Conservation (phyloP, 2,329 filamentous ascomycete species). For the Penicillium freii region DNA sequence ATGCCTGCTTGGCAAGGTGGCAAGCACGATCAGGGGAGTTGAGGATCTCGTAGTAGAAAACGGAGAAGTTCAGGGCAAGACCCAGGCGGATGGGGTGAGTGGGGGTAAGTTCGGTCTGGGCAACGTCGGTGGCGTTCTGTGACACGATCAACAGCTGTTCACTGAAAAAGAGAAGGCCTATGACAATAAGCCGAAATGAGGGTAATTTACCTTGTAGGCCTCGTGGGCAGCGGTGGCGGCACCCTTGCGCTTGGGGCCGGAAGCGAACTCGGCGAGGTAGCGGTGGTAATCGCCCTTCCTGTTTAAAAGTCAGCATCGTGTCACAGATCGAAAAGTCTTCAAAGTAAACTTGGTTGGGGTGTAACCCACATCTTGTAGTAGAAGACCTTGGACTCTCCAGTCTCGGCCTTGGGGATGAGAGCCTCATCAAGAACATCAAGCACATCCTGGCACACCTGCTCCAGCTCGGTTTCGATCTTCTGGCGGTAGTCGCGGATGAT, state of each 20-base stretch:
- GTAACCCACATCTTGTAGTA: constrained; percentile 94
- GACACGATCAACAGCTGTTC: background rate
- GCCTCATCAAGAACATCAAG: constrained; percentile 90
- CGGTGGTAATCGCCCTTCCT: constrained; percentile 99
- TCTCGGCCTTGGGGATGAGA: constrained; percentile 92
- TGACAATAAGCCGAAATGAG: background rate
- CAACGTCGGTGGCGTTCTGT: constrained; percentile 90
- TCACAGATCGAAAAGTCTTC: constrained; percentile 50
- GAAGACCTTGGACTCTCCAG: constrained; percentile 98
- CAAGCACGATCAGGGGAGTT: constrained; percentile 97
- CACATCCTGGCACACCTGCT: constrained; percentile 97
- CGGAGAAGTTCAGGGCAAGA: constrained; percentile 97
- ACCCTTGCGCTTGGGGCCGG: constrained; percentile 91
- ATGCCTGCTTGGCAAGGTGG: constrained; percentile 98
- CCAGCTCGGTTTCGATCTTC: constrained; percentile 97
- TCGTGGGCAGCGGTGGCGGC: constrained; percentile 93
- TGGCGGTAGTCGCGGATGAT: constrained; percentile 96
- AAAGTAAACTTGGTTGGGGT: too few species aligned
- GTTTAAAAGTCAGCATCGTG: constrained; percentile 71
- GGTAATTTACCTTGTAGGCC: constrained; percentile 83
- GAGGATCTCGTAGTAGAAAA: constrained; percentile 99
- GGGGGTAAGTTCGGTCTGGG: constrained; percentile 93
- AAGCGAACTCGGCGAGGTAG: constrained; percentile 95
- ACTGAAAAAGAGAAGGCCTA: background rate
- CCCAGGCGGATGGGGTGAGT: constrained; percentile 98